Percentiles rank a stretch among this genome's conserved stretches.
Conservation (phyloP, 495 filamentous ascomycete species). For the Aspergillus homomorphus region DNA sequence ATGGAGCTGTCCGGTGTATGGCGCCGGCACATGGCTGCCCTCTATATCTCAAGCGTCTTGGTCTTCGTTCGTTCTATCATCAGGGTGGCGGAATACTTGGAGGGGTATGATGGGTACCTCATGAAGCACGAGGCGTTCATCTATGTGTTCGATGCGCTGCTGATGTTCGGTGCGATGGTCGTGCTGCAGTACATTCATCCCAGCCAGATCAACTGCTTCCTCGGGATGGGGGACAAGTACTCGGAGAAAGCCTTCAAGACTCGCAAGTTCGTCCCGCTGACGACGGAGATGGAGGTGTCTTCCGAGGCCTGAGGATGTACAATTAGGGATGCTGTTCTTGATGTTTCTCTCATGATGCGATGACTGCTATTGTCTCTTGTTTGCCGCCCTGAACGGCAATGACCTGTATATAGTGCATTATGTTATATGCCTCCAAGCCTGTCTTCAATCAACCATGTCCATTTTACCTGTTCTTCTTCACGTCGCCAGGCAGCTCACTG, state of each 20-base stretch:
- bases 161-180: conserved; percentile 44
- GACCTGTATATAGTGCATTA: not conserved
- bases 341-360: not conserved
- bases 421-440: too few species aligned
- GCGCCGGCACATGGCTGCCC: conserved; percentile 47
- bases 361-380: not conserved
- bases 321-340: not conserved
- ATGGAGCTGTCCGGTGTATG: conserved; percentile 36
- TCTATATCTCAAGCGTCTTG: conserved; percentile 51
- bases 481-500: too few species aligned
- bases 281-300: conserved; percentile 1
- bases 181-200: conserved; percentile 2
- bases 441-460: not conserved
- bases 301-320: not conserved
- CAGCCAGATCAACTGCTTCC: conserved; percentile 3
- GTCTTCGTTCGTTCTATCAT: conserved; percentile 63
- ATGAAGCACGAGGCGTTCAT: conserved; percentile 57
- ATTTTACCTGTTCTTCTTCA: too few species aligned
- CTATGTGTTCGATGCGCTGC: conserved; percentile 59
- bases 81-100: conserved; percentile 58
- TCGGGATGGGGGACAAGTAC: not conserved
- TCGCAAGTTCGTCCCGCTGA: not conserved
- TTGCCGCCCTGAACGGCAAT: not conserved
- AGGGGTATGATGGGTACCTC: conserved; percentile 51
- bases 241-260: conserved; percentile 3